Base-by-base conservation (phyloP, 192 early-diverging fungal species). In the Dimargaris xerosporica region DNA sequence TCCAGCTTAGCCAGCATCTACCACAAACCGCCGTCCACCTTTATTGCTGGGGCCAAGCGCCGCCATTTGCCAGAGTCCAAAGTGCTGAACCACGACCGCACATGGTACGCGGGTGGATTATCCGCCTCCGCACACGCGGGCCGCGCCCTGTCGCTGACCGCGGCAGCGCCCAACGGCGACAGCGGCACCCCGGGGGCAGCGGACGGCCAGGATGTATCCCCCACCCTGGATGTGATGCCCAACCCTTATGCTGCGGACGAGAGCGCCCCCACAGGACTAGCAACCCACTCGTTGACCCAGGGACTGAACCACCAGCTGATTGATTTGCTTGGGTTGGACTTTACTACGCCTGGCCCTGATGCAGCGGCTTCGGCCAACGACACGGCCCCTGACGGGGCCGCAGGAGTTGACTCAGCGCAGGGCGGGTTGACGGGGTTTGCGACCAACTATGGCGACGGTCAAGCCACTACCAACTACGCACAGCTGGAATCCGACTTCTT, bases 1-100 rank as follows among this genome's bases (percentile, higher is more conserved):
- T 86, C 87, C 17, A 89, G 82, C 10, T 78, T 99, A 44, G 84
- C 93, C 13, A 87, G 91, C 23, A 84, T 99, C 29, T 93, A 94
- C 66, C 89, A 94, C 67, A 93, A 94, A 68, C 90, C 89, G 42
- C 86, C 93, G 13, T 79, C 85, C 17, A 82, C 85, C 0, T 91
- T 98, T 64, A 87, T 94, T 39, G 83, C 84, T n/a, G 80, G 76
- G 65, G 71, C 75, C 55, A 78, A 78, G 66, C 67, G 64, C 56
- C 70, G 76, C 41, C 65, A 69, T 17, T 64, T 78, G 29, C 71
- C 73, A 42, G 34, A 44, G 17, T 74, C 76, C 29, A 54, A 50
- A 23, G 61, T 62, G 7, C 61, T 62, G 44, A 42, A 62, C 44
- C 17, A n/a, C 28, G 16, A 30, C 2, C 31, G 34, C 10, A 7